A percentile compares a stretch with the other conserved stretches of the same genome.
phyloP scores from a whole-genome alignment of 2,329 filamentous ascomycete genomes.

The Colletotrichum costaricense region DNA sequence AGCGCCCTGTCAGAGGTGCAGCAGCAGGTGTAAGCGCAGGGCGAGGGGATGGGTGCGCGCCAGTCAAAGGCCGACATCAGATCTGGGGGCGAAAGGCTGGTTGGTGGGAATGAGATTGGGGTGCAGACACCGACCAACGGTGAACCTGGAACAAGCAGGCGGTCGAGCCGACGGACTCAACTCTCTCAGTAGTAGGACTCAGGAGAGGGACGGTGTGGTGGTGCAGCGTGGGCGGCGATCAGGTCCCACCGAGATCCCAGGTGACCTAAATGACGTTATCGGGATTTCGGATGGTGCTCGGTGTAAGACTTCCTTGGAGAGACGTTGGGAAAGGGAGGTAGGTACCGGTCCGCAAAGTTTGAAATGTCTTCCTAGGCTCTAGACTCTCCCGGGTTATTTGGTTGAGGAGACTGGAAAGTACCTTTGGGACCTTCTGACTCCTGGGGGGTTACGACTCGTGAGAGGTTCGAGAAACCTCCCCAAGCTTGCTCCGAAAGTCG shows the following conservation, averaged over 20 bases:
- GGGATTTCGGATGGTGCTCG: slow-evolving; percentile 34
- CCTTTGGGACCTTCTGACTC: neutral
- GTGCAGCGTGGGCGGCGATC: slow-evolving; percentile 29
- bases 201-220: neutral
- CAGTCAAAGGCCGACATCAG: slow-evolving; percentile 16
- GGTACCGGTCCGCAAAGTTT: neutral
- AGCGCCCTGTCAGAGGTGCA: slow-evolving; percentile 19
- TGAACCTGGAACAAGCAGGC: neutral
- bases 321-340: neutral
- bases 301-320: slow-evolving; percentile 19
- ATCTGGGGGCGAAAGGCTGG: neutral
- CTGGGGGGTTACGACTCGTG: slow-evolving; percentile 13
- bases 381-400: neutral
- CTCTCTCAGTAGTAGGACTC: neutral
- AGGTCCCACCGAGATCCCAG: slow-evolving; percentile 34
- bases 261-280: slow-evolving; percentile 36
- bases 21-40: slow-evolving; percentile 14
- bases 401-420: neutral
- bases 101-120: slow-evolving; percentile 24
- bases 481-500: slow-evolving; percentile 30
- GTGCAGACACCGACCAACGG: neutral
- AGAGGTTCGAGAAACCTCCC: slow-evolving; percentile 20
- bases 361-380: neutral
- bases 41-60: slow-evolving; percentile 3
- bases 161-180: neutral